phyloP scores from a whole-genome alignment of 768 basidiomycete species.

The Phanerochaete carnosa region DNA sequence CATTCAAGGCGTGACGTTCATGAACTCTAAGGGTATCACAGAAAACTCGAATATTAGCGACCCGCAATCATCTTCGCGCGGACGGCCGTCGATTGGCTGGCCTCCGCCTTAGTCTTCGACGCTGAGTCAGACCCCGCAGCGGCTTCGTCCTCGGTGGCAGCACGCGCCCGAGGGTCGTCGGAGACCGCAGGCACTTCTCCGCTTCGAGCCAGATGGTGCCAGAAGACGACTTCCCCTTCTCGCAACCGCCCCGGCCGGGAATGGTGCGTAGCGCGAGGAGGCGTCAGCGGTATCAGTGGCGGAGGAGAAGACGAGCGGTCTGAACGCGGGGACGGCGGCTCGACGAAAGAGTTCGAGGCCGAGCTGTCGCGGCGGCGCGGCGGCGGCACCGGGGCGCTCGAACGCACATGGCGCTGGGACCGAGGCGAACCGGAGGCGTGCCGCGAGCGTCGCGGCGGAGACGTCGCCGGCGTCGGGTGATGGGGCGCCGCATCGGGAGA shows the following conservation, averaged over 20 bases:
- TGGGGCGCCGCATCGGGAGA: constrained; percentile 11
- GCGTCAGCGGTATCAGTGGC: constrained; percentile 21
- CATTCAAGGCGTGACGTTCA: background rate
- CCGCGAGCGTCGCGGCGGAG: background rate
- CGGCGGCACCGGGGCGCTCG: background rate
- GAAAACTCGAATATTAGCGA: background rate
- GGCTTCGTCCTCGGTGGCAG: background rate
- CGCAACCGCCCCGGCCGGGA: constrained; percentile 32
- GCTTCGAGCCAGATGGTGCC: constrained; percentile 70
- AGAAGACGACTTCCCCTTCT: constrained; percentile 64
- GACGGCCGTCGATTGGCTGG: too few relatives aligned
- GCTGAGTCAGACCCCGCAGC: background rate
- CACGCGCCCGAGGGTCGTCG: constrained; percentile 58
- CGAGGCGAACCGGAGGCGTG: constrained; percentile 2
- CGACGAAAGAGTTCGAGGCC: background rate
- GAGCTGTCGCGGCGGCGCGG: background rate
- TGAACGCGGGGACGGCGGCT: constrained; percentile 2
- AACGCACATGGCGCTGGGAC: constrained; percentile 5
- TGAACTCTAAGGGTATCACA: background rate
- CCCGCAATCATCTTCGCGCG: background rate
- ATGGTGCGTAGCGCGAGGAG: constrained; percentile 35
- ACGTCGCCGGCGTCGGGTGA: background rate
- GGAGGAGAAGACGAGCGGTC: constrained; percentile 19
- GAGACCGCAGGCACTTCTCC: constrained; percentile 71
- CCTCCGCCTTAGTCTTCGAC: background rate